Percentiles rank a stretch among this genome's conserved stretches.
Evolutionary conservation across 768 basidiomycete genomes (phyloP).

Genomic region (Filobasidium floriforme): DNA sequence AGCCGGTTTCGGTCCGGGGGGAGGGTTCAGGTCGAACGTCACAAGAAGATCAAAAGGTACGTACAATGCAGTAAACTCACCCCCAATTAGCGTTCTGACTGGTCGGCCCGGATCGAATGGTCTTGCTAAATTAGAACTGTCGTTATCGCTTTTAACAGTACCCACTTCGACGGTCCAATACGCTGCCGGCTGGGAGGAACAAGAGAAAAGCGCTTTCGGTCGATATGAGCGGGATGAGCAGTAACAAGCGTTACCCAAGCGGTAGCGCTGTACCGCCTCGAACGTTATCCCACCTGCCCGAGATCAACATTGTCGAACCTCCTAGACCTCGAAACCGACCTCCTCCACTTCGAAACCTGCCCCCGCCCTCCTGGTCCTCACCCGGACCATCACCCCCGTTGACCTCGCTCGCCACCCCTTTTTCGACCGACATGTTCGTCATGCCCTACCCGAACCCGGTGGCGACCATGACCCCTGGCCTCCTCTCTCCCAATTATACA

Average conservation of each 20-base stretch:
- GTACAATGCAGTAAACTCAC: background rate
- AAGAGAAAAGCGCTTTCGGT: constrained; percentile 15
- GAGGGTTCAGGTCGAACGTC: background rate
- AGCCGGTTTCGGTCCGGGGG: background rate
- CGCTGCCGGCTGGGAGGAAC: background rate
- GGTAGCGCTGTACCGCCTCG: background rate
- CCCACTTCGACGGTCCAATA: background rate
- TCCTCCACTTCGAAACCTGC: constrained; percentile 22
- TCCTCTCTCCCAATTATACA: constrained; percentile 5
- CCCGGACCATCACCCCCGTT: constrained; percentile 24
- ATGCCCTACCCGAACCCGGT: constrained; percentile 12
- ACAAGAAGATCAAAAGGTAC: background rate
- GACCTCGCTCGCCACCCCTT: constrained; percentile 19
- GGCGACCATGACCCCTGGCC: constrained; percentile 6
- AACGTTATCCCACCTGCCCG: background rate
- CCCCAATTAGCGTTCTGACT: background rate
- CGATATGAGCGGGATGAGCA: constrained; percentile 7
- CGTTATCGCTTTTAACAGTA: background rate
- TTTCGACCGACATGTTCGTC: constrained; percentile 23
- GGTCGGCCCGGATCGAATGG: background rate
- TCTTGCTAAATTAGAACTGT: background rate
- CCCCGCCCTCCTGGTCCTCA: constrained; percentile 24
- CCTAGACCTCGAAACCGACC: constrained; percentile 9
- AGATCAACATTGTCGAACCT: background rate
- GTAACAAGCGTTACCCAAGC: constrained; percentile 3